Conservation (phyloP, 1,139 yeast species). For the Geotrichum histeridarum region DNA sequence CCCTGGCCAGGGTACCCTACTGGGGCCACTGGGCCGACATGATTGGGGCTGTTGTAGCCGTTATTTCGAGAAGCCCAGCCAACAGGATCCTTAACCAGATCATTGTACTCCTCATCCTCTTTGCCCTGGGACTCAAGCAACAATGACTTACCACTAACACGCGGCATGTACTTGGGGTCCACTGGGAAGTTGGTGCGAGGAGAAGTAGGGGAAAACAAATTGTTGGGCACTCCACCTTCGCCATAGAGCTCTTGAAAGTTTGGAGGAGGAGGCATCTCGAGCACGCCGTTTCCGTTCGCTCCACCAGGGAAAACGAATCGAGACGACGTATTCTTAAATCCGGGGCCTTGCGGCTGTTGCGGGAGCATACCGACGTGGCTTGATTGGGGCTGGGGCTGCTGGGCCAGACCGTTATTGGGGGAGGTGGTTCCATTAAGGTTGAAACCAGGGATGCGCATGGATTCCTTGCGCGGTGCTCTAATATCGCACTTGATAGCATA, state of each 20-base stretch:
- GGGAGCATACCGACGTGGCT: conserved; percentile 3
- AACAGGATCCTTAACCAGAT: conserved; percentile 31
- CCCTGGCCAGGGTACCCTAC: neutral
- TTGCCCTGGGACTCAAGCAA: conserved; percentile 33
- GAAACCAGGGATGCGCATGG: conserved; percentile 9
- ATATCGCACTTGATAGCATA: conserved; percentile 28
- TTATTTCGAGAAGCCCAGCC: conserved; percentile 25
- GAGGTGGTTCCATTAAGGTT: conserved; percentile 1
- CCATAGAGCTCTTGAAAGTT: conserved; percentile 11
- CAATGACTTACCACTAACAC: conserved; percentile 31
- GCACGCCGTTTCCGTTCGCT: neutral
- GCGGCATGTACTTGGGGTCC: conserved; percentile 15
- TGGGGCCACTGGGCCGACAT: conserved; percentile 34
- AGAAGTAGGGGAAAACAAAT: conserved; percentile 21
- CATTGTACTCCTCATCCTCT: conserved; percentile 33
- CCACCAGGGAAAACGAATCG: conserved; percentile 17
- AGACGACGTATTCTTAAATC: conserved; percentile 10
- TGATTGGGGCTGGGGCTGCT: conserved; percentile 3
- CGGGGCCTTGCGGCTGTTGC: conserved; percentile 8
- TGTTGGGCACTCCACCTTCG: conserved; percentile 4
- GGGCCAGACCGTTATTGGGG: conserved; percentile 3
- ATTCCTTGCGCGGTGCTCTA: conserved; percentile 16
- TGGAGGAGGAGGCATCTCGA: conserved; percentile 6
- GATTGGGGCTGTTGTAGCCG: neutral
- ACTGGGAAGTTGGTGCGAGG: conserved; percentile 30